Evolutionary conservation across 2,329 filamentous ascomycete genomes (phyloP), one percentile per base, ranked within the genome.

Genomic region (Clarireedia homoeocarpa): DNA sequence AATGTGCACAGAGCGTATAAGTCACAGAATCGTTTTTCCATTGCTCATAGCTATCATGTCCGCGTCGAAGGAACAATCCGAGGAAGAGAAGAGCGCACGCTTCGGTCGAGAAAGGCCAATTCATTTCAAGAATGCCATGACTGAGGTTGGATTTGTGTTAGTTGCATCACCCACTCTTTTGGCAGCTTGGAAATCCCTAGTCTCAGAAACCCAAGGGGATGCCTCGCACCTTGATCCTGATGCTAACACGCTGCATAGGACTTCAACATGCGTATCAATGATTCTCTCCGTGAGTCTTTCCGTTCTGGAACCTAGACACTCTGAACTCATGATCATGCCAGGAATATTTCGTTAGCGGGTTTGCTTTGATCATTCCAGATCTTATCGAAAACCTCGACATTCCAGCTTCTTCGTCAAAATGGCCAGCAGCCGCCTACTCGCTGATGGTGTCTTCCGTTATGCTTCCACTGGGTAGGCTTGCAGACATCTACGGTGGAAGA

Each of bases 281-380:
- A 44, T 55, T 14, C 53, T 55, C 24, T 55, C 53, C 17, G 53
- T 55, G 51, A 36, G 47, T 51, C 38, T 14, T 40, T 38, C 20
- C 15, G 6, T 15, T 10, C 12, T 42, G 24, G 23, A 20, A 44
- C 26, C 5, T 7, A 24, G 17, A 51, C 10, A 17, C 26, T 26
- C 36, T 34, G 45, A 7, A n/a, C 48, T 27, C 26, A 45, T 26
- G 2, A 7, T 24, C 23, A 44, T 44, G 5, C 7, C 39, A 76
- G 71, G 82, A 85, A 67, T 85, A 81, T 66, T 81, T 80, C 59
- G 75, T 91, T 55, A 85, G 83, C 42, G 88, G 89, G 40, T 92
- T 91, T 68, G 78, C 77, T 60, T 84, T 85, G 63, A 78, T 91
- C 20, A 70, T 90, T 0, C 87, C 88, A 1, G 79, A 79, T 0